These are phyloP conservation scores for Coelastrella sp. DNA, from an alignment of 139 green algal genomes.

Conservation along the genomic window DNA sequence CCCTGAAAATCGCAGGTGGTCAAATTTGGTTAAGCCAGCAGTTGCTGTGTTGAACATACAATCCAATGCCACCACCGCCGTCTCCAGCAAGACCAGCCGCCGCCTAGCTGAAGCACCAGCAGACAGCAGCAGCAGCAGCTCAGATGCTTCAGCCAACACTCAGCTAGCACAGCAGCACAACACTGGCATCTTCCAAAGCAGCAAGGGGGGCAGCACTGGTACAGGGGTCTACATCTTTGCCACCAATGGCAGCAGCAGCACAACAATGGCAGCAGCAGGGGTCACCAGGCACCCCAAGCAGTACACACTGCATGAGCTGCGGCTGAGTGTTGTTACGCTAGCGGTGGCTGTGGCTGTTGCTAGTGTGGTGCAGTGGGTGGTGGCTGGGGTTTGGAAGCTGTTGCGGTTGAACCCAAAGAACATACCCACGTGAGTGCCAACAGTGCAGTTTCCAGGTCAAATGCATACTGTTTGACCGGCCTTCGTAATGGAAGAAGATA, in stretches of 20 bases:
- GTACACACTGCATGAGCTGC: not conserved
- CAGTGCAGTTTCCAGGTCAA: too few species aligned
- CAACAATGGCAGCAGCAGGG: not conserved
- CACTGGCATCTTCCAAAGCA: not conserved
- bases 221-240: not conserved
- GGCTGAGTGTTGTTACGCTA: conserved; percentile 3
- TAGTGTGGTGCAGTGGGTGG: not conserved
- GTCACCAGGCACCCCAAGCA: not conserved
- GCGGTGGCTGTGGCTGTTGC: conserved; percentile 2
- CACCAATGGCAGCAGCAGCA: not conserved
- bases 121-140: conserved; percentile 5
- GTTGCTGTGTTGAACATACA: too few species aligned
- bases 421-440: conserved; percentile 7
- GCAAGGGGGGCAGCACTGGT: not conserved
- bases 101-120: not conserved
- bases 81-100: too few species aligned
- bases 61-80: too few species aligned
- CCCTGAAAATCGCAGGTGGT: too few species aligned
- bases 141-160: not conserved
- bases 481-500: too few species aligned
- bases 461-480: too few species aligned
- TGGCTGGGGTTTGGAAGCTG: not conserved
- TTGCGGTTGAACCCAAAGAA: not conserved
- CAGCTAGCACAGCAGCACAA: not conserved
- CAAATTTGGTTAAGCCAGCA: too few species aligned